Conservation (phyloP, 2,329 filamentous ascomycete genomes). For the Pyricularia grisea region DNA sequence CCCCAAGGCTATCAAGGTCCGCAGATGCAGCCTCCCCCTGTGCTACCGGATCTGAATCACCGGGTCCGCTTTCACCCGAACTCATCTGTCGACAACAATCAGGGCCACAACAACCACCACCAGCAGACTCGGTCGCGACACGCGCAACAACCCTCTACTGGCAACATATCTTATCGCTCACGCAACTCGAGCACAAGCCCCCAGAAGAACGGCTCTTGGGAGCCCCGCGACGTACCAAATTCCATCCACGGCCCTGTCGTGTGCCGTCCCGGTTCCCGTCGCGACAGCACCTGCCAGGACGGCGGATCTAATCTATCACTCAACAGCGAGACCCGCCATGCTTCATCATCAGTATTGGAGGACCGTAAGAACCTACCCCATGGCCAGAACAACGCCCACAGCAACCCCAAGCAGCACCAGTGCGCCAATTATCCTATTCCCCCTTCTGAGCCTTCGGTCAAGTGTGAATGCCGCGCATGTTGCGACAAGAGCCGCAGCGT, state of each 20-base stretch:
- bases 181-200: background rate
- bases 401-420: background rate
- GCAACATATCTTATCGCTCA: background rate
- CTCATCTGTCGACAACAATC: background rate
- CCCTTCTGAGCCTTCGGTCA: background rate
- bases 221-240: background rate
- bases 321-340: background rate
- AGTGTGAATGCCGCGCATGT: background rate
- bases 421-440: background rate
- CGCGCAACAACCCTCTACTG: background rate
- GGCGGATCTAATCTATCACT: background rate
- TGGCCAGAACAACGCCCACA: background rate
- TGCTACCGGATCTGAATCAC: background rate
- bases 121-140: background rate
- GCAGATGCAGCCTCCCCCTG: background rate
- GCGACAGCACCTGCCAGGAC: background rate
- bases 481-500: conserved; percentile 1
- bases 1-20: background rate
- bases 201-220: conserved; percentile 1
- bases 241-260: background rate
- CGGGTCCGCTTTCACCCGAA: background rate
- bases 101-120: background rate
- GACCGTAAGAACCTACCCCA: background rate
- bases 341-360: background rate
- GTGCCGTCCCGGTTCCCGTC: background rate